phyloP scores from a whole-genome alignment of 768 basidiomycete genomes.

The Albatrellus ellisii region DNA sequence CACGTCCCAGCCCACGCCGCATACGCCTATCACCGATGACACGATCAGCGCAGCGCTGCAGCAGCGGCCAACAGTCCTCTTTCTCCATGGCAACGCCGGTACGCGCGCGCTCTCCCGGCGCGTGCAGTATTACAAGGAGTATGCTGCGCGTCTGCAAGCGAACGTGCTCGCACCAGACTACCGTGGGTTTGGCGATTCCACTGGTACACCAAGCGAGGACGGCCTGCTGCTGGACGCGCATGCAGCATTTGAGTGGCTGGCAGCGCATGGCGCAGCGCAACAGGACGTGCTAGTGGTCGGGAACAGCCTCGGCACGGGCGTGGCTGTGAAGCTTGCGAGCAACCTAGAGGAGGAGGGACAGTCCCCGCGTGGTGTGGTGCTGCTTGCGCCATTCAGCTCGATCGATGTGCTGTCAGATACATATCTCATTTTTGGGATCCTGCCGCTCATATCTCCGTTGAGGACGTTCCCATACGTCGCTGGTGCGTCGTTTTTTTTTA shows the following conservation, averaged over 20 bases:
- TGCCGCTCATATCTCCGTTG: constrained; percentile 66
- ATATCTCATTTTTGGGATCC: constrained; percentile 47
- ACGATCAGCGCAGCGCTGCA: constrained; percentile 42
- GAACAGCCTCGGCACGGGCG: constrained; percentile 83
- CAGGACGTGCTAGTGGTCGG: constrained; percentile 65
- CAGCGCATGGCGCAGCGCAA: constrained; percentile 38
- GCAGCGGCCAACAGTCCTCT: constrained; percentile 66
- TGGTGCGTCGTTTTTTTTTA: constrained; percentile 32
- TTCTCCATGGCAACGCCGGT: constrained; percentile 83
- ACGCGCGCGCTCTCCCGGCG: constrained; percentile 61
- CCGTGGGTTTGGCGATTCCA: constrained; percentile 83
- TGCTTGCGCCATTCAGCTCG: constrained; percentile 28
- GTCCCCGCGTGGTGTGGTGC: constrained; percentile 25
- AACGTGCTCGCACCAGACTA: constrained; percentile 88
- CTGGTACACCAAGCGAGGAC: constrained; percentile 59
- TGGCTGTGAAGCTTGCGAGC: constrained; percentile 32
- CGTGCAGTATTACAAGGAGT: constrained; percentile 52
- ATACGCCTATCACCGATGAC: constrained; percentile 21
- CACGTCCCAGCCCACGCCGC: constrained; percentile 28
- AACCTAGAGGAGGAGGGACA: constrained; percentile 28
- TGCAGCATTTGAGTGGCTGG: constrained; percentile 72
- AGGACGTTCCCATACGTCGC: constrained; percentile 45
- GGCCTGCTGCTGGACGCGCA: constrained; percentile 66
- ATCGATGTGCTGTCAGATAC: constrained; percentile 42
- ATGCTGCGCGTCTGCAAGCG: constrained; percentile 48